Evolutionary conservation across 1,139 yeast species (phyloP).

Genomic region (Yamadazyma kanchanaburiensis): DNA sequence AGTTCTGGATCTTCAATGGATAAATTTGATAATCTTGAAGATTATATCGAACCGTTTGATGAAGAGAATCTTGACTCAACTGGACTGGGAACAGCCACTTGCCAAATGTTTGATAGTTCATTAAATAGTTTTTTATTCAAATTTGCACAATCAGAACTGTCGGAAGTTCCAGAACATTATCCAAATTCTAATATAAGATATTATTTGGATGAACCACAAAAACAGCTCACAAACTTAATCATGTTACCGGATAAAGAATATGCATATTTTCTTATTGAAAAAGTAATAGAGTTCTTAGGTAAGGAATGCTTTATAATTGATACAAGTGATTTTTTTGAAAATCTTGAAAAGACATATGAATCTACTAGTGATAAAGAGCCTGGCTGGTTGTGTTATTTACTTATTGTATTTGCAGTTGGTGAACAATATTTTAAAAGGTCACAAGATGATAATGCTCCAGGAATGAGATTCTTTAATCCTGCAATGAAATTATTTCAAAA

Average conservation of each 20-base stretch:
- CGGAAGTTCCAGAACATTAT: background rate
- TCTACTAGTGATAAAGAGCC: slow-evolving; percentile 8
- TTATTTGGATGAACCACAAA: slow-evolving; percentile 1
- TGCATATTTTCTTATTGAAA: slow-evolving; percentile 9
- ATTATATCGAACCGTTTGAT: slow-evolving; percentile 12
- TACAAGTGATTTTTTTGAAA: slow-evolving; percentile 6
- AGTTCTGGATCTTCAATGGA: background rate
- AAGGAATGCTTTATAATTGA: slow-evolving; percentile 11
- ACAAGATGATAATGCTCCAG: slow-evolving; percentile 12
- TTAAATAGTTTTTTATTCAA: slow-evolving; percentile 10
- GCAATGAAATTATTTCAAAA: slow-evolving; percentile 10
- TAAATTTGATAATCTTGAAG: slow-evolving; percentile 3
- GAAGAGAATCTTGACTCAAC: slow-evolving; percentile 4
- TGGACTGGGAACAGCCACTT: slow-evolving; percentile 11
- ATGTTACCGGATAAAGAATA: slow-evolving; percentile 14
- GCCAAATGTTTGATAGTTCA: slow-evolving; percentile 13
- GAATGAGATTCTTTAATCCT: slow-evolving; percentile 12
- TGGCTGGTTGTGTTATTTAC: slow-evolving; percentile 10
- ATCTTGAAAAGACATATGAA: slow-evolving; percentile 9
- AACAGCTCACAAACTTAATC: slow-evolving; percentile 5
- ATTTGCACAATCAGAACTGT: slow-evolving; percentile 7
- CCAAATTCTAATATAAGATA: background rate
- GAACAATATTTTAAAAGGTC: slow-evolving; percentile 13
- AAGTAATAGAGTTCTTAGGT: slow-evolving; percentile 11
- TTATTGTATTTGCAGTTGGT: slow-evolving; percentile 11